phyloP scores from a whole-genome alignment of 345 rosid species.

The Xanthoceras sorbifolium region DNA sequence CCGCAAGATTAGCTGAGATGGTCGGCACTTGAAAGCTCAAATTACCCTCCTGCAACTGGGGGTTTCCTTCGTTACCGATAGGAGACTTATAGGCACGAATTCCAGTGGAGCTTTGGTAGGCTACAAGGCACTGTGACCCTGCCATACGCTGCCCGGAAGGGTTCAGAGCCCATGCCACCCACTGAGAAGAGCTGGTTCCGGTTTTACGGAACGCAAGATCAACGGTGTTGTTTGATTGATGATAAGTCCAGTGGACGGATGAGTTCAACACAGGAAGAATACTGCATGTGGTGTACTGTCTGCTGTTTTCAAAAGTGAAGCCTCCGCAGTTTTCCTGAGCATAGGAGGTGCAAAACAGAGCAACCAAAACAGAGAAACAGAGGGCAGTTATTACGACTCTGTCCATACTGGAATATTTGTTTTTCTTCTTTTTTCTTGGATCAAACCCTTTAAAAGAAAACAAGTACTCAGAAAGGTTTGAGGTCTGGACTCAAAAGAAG shows the following conservation, averaged over 20 bases:
- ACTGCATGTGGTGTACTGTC: constrained; percentile 32
- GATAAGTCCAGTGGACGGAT: constrained; percentile 67
- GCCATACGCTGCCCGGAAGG: constrained; percentile 40
- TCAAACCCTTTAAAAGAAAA: neutral
- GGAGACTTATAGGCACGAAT: constrained; percentile 41
- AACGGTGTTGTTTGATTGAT: constrained; percentile 37
- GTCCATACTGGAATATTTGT: constrained; percentile 9
- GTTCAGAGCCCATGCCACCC: constrained; percentile 80
- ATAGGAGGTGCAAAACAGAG: constrained; percentile 20
- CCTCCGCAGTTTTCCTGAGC: constrained; percentile 47
- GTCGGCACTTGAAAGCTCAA: constrained; percentile 53
- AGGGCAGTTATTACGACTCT: constrained; percentile 11
- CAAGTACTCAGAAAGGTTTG: neutral
- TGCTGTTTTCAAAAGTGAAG: constrained; percentile 41
- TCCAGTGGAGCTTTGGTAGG: constrained; percentile 47
- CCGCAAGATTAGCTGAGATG: constrained; percentile 31
- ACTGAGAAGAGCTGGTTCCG: constrained; percentile 35
- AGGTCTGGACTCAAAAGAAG: neutral
- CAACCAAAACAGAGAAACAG: constrained; percentile 19
- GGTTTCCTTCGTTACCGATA: rapidly evolving
- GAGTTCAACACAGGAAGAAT: constrained; percentile 51
- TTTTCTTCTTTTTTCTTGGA: no score
- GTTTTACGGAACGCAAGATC: constrained; percentile 63
- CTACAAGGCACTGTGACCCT: constrained; percentile 67
- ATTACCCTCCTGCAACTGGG: constrained; percentile 20